These are phyloP conservation scores for Bipolaris sorokiniana DNA, from an alignment of 2,329 filamentous ascomycete species.

Conservation along the genomic window DNA sequence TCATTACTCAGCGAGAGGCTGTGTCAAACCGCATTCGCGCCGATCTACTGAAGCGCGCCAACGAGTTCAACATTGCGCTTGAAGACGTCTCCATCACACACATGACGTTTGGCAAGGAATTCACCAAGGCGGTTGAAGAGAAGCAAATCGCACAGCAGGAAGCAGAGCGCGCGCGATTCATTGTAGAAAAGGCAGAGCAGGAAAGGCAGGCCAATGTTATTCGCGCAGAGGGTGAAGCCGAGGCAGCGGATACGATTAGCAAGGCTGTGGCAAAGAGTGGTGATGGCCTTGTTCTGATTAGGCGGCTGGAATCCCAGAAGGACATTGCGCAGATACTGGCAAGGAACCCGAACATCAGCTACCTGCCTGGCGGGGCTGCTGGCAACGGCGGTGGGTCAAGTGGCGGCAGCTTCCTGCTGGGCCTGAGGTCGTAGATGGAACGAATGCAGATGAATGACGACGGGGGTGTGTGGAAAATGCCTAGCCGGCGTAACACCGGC, in stretches of 20 bases:
- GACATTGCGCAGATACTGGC: slow-evolving; percentile 93
- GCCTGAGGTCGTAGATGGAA: slow-evolving; percentile 59
- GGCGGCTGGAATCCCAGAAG: slow-evolving; percentile 94
- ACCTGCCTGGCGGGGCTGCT: slow-evolving; percentile 78
- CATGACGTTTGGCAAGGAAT: slow-evolving; percentile 99
- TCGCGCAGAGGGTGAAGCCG: slow-evolving; percentile 94
- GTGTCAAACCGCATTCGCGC: slow-evolving; percentile 92
- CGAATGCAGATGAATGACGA: slow-evolving; percentile 9
- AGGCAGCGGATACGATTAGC: slow-evolving; percentile 93
- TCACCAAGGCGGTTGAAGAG: slow-evolving; percentile 98
- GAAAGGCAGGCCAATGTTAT: slow-evolving; percentile 99
- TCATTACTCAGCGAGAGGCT: slow-evolving; percentile 98
- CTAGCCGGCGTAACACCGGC: slow-evolving; percentile 26
- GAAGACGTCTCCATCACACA: slow-evolving; percentile 99
- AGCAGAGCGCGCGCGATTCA: slow-evolving; percentile 94
- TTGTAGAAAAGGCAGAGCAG: slow-evolving; percentile 98
- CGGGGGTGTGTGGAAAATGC: slow-evolving; percentile 14
- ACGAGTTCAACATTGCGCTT: slow-evolving; percentile 98
- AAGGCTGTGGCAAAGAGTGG: slow-evolving; percentile 92
- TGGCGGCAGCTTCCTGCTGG: slow-evolving; percentile 68
- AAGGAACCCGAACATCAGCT: slow-evolving; percentile 92
- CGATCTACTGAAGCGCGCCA: slow-evolving; percentile 88
- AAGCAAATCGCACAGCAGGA: slow-evolving; percentile 99
- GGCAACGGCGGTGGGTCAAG: slow-evolving; percentile 63
- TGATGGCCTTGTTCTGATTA: slow-evolving; percentile 92